Percentiles rank a stretch among this genome's conserved stretches.
Evolutionary conservation across 75 land plant species (phyloP).

Genomic region (Gnetum montanum): DNA sequence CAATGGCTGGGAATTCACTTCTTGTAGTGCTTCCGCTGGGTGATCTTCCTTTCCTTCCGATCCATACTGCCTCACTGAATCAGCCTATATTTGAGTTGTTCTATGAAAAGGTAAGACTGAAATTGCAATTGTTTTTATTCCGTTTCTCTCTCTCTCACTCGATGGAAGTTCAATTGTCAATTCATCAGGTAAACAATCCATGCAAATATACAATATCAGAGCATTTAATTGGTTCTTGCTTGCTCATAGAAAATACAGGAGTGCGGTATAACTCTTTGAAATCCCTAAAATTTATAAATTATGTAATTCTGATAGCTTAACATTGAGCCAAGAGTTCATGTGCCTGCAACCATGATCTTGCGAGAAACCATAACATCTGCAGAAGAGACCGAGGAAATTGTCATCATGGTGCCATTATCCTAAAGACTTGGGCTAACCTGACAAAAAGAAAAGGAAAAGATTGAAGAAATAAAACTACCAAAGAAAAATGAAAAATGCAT

Average conservation of each 20-base stretch:
- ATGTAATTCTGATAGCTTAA: no score
- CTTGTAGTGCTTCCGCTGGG: neutral
- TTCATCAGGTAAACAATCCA: neutral
- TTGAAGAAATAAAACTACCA: no score
- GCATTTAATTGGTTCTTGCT: neutral
- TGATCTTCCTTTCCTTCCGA: neutral
- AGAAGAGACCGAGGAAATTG: no score
- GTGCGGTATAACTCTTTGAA: neutral
- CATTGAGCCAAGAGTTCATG: no score
- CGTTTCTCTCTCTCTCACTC: neutral
- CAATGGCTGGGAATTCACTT: constrained; percentile 1
- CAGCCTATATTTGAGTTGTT: constrained; percentile 2
- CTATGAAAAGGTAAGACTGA: neutral
- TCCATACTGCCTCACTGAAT: neutral
- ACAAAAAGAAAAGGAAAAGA: no score
- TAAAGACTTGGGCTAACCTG: no score
- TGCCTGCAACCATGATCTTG: no score
- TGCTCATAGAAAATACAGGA: neutral
- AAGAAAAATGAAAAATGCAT: no score
- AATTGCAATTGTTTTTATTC: no score
- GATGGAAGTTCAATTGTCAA: neutral
- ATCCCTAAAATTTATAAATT: no score
- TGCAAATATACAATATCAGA: neutral
- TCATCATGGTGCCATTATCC: no score
- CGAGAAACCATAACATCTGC: no score